Evolutionary conservation across 2,329 filamentous ascomycete species (phyloP).

Genomic region (Nannizziopsis barbatae): DNA sequence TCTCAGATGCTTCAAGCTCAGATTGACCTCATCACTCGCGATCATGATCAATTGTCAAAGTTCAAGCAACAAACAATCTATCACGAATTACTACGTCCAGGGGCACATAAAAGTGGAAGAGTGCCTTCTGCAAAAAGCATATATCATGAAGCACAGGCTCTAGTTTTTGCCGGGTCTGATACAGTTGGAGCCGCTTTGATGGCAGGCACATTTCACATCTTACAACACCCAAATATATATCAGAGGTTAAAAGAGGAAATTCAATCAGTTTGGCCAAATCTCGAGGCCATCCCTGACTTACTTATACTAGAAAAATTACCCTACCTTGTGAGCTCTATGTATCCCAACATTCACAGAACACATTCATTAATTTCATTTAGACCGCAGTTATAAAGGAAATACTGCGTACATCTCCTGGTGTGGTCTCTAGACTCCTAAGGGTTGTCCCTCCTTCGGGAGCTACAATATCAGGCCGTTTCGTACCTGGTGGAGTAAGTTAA

Average conservation of each 20-base stretch:
- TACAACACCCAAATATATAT: slow-evolving; percentile 26
- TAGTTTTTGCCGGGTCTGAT: slow-evolving; percentile 40
- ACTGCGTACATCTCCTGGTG: slow-evolving; percentile 28
- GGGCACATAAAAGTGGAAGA: slow-evolving; percentile 23
- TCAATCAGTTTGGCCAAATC: slow-evolving; percentile 26
- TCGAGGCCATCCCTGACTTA: slow-evolving; percentile 22
- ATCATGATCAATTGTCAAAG: slow-evolving; percentile 21
- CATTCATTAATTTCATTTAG: slow-evolving; percentile 6
- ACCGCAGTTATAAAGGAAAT: slow-evolving; percentile 33
- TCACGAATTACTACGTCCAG: slow-evolving; percentile 25
- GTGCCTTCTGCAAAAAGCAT: slow-evolving; percentile 27
- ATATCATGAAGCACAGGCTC: slow-evolving; percentile 36
- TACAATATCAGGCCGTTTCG: slow-evolving; percentile 15
- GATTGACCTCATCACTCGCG: slow-evolving; percentile 18
- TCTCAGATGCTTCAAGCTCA: slow-evolving; percentile 11
- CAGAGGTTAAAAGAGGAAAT: slow-evolving; percentile 33
- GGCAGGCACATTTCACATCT: slow-evolving; percentile 33
- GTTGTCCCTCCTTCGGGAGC: slow-evolving; percentile 21
- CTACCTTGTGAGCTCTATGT: slow-evolving; percentile 17
- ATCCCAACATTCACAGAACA: neutral
- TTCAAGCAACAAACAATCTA: slow-evolving; percentile 29
- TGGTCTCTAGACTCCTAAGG: slow-evolving; percentile 22
- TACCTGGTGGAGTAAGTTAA: slow-evolving; percentile 20
- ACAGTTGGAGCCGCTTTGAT: slow-evolving; percentile 36
- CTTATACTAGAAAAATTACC: slow-evolving; percentile 30